Conservation (phyloP, 169 alveolate genomes). For the Cryptosporidium sp. region DNA sequence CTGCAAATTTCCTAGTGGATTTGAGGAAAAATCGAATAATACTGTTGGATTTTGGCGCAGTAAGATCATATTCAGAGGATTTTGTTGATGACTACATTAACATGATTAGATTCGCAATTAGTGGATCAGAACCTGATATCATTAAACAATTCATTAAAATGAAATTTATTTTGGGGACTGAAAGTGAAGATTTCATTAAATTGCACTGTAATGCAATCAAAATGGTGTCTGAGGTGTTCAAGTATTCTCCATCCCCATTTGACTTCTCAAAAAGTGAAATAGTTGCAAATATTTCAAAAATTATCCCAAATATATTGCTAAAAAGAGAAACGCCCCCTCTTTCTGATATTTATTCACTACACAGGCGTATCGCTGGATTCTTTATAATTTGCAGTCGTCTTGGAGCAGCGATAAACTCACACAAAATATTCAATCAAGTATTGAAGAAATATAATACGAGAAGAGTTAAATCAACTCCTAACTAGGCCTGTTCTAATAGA, state of each 20-base stretch:
- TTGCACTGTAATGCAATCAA: constrained; percentile 87
- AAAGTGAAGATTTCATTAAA: constrained; percentile 84
- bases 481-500: background rate
- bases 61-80: constrained; percentile 80
- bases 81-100: constrained; percentile 86
- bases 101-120: constrained; percentile 86
- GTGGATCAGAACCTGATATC: constrained; percentile 67
- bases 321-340: constrained; percentile 92
- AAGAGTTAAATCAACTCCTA: background rate
- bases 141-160: constrained; percentile 78
- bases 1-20: constrained; percentile 90
- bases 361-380: constrained; percentile 90
- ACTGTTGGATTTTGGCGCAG: constrained; percentile 91
- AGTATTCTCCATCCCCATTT: background rate
- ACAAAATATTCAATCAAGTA: constrained; percentile 11
- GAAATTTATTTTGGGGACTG: constrained; percentile 87
- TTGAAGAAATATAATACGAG: background rate
- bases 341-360: constrained; percentile 92
- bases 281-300: constrained; percentile 78
- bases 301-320: constrained; percentile 84
- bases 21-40: constrained; percentile 82
- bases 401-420: constrained; percentile 77
- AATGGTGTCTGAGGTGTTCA: constrained; percentile 73
- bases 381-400: constrained; percentile 87
- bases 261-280: constrained; percentile 59